Evolutionary conservation across 139 green algal genomes (phyloP).

Genomic region (Trebouxia sp.): DNA sequence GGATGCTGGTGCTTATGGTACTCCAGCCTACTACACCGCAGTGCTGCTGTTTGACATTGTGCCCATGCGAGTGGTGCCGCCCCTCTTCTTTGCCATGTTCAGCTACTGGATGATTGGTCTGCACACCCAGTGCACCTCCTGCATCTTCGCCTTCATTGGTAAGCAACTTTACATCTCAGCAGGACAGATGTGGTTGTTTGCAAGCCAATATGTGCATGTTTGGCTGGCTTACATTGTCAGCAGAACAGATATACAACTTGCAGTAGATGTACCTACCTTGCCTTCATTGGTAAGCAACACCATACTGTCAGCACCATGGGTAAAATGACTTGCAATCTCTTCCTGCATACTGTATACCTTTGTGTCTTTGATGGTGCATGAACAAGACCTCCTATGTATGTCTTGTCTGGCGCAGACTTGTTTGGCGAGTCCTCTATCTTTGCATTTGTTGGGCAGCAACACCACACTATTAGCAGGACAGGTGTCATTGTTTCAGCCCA

Average conservation of each 20-base stretch:
- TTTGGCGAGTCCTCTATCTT: too few species aligned
- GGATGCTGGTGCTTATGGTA: constrained; percentile 49
- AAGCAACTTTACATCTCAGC: background rate
- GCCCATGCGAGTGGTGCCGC: constrained; percentile 66
- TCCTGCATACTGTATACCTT: too few species aligned
- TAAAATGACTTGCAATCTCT: too few species aligned
- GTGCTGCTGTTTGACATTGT: constrained; percentile 72
- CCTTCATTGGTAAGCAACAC: background rate
- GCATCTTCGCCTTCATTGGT: constrained; percentile 61
- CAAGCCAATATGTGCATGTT: background rate
- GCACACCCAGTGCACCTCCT: constrained; percentile 56
- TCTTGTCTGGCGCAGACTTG: too few species aligned
- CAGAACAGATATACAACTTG: too few species aligned
- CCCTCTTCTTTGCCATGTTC: constrained; percentile 70
- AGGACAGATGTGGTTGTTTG: background rate
- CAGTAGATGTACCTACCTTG: too few species aligned
- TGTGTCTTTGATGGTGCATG: too few species aligned
- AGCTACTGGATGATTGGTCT: constrained; percentile 67
- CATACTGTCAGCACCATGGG: background rate
- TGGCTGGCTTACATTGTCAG: too few species aligned
- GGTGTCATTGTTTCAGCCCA: too few species aligned
- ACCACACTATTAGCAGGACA: too few species aligned
- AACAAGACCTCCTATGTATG: too few species aligned
- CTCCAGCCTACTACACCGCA: constrained; percentile 57
- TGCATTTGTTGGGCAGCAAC: too few species aligned